Evolutionary conservation across 352 stramenopile genomes (phyloP), one percentile per base, ranked within the genome.

Genomic region (Peronospora belbahrii): DNA sequence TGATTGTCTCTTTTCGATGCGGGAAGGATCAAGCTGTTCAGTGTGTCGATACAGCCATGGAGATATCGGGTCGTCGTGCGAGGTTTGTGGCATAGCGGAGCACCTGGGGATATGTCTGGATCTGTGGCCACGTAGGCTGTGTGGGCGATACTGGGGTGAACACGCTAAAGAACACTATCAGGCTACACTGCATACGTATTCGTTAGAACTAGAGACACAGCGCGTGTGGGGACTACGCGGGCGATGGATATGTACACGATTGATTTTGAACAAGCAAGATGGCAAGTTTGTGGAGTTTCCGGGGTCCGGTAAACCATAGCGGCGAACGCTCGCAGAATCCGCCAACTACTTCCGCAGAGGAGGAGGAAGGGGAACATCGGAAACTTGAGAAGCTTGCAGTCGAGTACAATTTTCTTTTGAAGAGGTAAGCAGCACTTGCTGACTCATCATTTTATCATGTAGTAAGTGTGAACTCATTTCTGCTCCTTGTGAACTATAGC

Each of bases 81-180:
- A 97, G 40, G 72, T 97, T 39, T 99, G 96, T 69, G 74, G 84
- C 10, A 95, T 94, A 40, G 88, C 84, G 0, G 81, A 95, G 30
- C 95, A 97, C 45, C 70, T 98, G 14, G 98, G 95, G 95, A 96
- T 97, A 34, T 98, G 95, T 54, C 58, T 98, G 19, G n/a, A 97
- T 97, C 39, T 98, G 95, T 52, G 92, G 93, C 5, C 81, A 97
- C 51, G 82, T 98, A 22, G 95, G 93, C n/a, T 98, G 93, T n/a
- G n/a, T 54, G 95, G 95, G 17, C 86, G 95, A 24, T 98, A 98
- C 67, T 95, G 89, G 7, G 84, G 85, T 41, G 88, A 95, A 56
- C 95, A 98, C 55, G 91, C 92, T 13, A 95, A 95, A 62, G 56
- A 94, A 46, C 95, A 98, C 69, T 97, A 96, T 56, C 78, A 92